A percentile compares a stretch with the other conserved stretches of the same genome.
These are phyloP conservation scores for Aspergillus niger DNA, from an alignment of 2,329 filamentous ascomycete species.

Conservation along the genomic window DNA sequence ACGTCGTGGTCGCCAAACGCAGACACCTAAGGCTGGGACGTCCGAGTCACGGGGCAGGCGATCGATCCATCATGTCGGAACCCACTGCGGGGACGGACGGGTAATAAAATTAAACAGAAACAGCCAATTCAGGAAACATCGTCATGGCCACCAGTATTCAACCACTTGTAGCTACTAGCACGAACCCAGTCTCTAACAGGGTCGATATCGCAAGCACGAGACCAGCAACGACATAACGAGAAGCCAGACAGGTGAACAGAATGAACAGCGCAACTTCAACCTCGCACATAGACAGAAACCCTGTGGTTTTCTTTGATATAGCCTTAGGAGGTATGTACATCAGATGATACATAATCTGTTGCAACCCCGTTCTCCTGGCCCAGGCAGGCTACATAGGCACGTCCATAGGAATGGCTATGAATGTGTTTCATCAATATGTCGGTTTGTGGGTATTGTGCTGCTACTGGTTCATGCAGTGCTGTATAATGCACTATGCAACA, in stretches of 20 bases:
- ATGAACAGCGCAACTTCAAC: conserved; percentile 7
- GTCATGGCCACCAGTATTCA: background rate
- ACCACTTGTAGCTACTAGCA: background rate
- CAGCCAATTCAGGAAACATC: background rate
- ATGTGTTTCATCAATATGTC: background rate
- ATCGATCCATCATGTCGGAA: background rate
- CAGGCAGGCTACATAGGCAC: background rate
- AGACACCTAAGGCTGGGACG: conserved; percentile 2
- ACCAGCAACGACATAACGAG: background rate
- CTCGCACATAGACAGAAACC: conserved; percentile 31
- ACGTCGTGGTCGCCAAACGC: background rate
- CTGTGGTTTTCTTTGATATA: conserved; percentile 54
- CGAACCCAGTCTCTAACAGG: background rate
- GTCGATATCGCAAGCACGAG: background rate
- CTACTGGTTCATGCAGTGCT: background rate
- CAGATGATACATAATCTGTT: background rate
- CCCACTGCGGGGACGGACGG: background rate
- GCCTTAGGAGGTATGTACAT: conserved; percentile 47
- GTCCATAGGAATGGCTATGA: background rate
- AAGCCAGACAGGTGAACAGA: background rate
- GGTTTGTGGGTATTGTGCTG: background rate
- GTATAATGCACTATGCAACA: too few species aligned
- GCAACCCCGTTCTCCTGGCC: background rate
- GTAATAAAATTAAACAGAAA: background rate
- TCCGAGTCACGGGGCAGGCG: conserved; percentile 3